Evolutionary conservation across 2,329 filamentous ascomycete genomes (phyloP), one percentile per base, ranked within the genome.

Genomic region (Phoma sp.): DNA sequence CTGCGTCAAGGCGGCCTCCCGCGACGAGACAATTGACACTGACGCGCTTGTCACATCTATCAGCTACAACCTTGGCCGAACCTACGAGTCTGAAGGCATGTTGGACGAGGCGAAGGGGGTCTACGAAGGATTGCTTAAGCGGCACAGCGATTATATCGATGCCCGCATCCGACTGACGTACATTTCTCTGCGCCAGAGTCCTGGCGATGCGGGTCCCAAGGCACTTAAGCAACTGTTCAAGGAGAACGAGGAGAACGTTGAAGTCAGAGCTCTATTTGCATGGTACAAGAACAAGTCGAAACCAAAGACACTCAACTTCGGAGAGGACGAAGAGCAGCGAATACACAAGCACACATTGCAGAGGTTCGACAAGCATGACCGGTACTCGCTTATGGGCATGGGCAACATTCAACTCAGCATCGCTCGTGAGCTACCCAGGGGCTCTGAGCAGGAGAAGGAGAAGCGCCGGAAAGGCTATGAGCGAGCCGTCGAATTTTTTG

Each of bases 281-380:
- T 99, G 94, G 93, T 98, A 96, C 73, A 82, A 96, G 24, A 92
- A 92, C 74, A 92, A 91, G 72, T 88, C 90, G 12, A 92, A 94
- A 76, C 96, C 95, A 78, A 85, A 89, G 53, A 87, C 88, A 3
- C 80, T 85, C 46, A 94, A 95, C 70, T 84, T 97, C 56, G 87
- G 87, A 15, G 93, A 98, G 70, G 96, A 99, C 71, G 87, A 88
- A 31, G 95, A 99, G 75, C 89, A 96, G 68, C 87, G 92, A 3
- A 93, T 97, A 73, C 96, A 96, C 82, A 99, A 98, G 78, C 92
- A 97, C 75, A 98, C 94, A 0, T 81, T 99, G 27, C 92, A 96
- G 73, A 88, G 93, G 63, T 70, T 62, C 4, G 94, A 99, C 79
- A 99, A 98, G 82, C 95, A 99, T 73, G 95, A 99, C 73, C 85